Conservation (phyloP, 208 protist species). For the Trypanosoma melophagium region DNA sequence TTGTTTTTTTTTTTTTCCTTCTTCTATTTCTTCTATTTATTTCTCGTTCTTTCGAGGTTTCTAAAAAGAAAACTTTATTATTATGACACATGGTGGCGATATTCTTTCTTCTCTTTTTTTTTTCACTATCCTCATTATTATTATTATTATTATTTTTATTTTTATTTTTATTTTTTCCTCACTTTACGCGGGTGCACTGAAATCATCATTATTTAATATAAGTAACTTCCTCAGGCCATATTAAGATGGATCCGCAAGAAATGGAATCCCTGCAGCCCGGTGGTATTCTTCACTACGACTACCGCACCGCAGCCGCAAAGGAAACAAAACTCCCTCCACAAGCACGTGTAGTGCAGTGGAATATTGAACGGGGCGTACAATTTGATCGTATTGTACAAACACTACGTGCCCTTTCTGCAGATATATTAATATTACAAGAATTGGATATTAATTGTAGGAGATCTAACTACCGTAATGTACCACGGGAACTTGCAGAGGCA, state of each 20-base stretch:
- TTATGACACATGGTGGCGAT: too few relatives aligned
- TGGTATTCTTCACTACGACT: constrained; percentile 74
- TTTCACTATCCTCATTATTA: too few relatives aligned
- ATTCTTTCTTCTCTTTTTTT: too few relatives aligned
- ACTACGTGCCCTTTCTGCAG: constrained; percentile 46
- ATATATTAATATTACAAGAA: constrained; percentile 82
- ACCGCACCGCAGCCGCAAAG: constrained; percentile 28
- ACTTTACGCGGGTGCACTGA: too few relatives aligned
- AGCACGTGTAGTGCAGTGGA: constrained; percentile 75
- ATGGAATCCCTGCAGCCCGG: constrained; percentile 32
- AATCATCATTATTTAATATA: too few relatives aligned
- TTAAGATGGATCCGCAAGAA: not conserved
- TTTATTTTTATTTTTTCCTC: too few relatives aligned
- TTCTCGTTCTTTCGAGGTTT: too few relatives aligned
- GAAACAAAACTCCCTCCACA: constrained; percentile 38
- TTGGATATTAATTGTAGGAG: constrained; percentile 78
- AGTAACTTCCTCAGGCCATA: too few relatives aligned
- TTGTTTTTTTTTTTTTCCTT: not conserved
- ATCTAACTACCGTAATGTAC: constrained; percentile 63
- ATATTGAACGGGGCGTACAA: constrained; percentile 77
- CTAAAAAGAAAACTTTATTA: constrained; percentile 5
- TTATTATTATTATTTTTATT: too few relatives aligned
- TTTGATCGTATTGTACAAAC: constrained; percentile 56
- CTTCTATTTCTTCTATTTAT: too few relatives aligned
- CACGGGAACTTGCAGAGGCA: constrained; percentile 52